Conservation (phyloP, 2,329 filamentous ascomycete species). For the Penicillium corylophilum region DNA sequence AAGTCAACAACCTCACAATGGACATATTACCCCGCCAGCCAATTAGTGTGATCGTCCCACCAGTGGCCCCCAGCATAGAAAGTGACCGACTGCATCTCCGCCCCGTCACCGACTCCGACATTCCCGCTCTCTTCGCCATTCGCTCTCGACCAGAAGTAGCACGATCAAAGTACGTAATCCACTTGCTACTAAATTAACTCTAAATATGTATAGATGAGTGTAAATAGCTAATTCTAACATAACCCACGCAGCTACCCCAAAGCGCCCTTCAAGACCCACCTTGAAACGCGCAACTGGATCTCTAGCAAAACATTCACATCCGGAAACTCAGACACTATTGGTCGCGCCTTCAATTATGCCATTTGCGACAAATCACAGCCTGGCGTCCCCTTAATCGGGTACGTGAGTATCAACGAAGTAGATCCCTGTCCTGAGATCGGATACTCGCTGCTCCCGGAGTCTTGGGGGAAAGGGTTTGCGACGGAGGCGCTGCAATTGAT, state of each 20-base stretch:
- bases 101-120: conserved; percentile 21
- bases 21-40: conserved; percentile 11
- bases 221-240: not conserved
- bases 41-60: conserved; percentile 13
- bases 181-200: too few species aligned
- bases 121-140: conserved; percentile 22
- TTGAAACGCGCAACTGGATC: conserved; percentile 27
- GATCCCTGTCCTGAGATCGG: conserved; percentile 26
- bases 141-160: conserved; percentile 27
- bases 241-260: conserved; percentile 19
- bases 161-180: conserved; percentile 18
- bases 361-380: conserved; percentile 20
- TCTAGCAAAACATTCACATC: conserved; percentile 18
- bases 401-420: conserved; percentile 22
- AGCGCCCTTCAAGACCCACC: conserved; percentile 20
- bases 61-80: conserved; percentile 10
- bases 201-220: too few species aligned
- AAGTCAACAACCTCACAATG: not conserved
- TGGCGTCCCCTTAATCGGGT: conserved; percentile 19
- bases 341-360: conserved; percentile 22
- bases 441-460: conserved; percentile 24
- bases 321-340: conserved; percentile 19
- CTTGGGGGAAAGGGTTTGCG: conserved; percentile 29
- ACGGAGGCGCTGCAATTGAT: conserved; percentile 26
- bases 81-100: conserved; percentile 24